Evolutionary conservation across 768 basidiomycete genomes (phyloP), one percentile per base, ranked within the genome.

Genomic region (Solioccasus polychromus): DNA sequence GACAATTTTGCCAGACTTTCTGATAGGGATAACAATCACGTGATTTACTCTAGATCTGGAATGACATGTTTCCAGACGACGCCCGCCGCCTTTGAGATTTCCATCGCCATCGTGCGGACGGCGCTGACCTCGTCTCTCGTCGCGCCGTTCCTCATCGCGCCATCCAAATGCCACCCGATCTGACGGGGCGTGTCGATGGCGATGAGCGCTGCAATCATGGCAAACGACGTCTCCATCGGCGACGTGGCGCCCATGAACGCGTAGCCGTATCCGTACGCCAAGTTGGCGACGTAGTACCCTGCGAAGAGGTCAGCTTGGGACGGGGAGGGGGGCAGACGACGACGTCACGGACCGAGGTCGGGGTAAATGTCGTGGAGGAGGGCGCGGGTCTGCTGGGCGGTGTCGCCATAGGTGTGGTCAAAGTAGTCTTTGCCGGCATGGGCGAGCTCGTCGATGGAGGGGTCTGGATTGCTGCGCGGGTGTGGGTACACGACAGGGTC

Each of bases 81-180:
- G 0, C 83, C 82, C 4, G 72, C 68, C 14, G 67, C 61, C 10
- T 60, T 59, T 4, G 76, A 75, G 8, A 79, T 72, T 35, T 72
- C 69, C 29, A 85, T 76, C 14, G 79, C 68, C 35, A 83, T 79
- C 32, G 69, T 55, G 18, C 84, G 68, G 8, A 81, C 77, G 3
- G 80, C 81, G 31, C 63, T 64, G 6, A 73, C 71, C 53, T 85
- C 73, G 14, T 76, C 77, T 15, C 67, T 45, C 2, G 70, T 75
- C 10, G 82, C 83, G 3, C 82, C 82, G 35, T 71, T 68, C 42
- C 79, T 68, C 32, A 70, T 67, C 3, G 83, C 81, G 14, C 78
- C 78, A 11, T 70, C 67, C 19, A 85, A 66, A 55, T 85, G 84
- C 83, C 84, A 86, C n/a, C 51, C 64, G 24, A 81, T 77, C 55